Base-by-base conservation (phyloP, 805 yeast genomes). In the Candida suzukii region DNA sequence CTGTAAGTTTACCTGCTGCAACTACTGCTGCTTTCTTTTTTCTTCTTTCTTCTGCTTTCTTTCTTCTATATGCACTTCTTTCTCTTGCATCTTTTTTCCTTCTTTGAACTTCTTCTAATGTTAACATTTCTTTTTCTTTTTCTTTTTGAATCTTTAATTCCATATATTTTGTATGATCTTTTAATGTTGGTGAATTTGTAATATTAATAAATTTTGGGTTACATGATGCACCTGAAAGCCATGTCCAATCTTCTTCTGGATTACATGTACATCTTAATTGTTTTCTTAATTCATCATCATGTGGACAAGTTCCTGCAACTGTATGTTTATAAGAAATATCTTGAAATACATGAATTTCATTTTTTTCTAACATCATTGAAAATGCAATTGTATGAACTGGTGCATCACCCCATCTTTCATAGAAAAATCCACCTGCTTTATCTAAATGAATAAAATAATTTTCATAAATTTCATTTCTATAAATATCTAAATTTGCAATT, bases 341-440 rank as follows among this genome's bases (percentile, higher is more conserved):
- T 43, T 75, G 80, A 58, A 88, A 88, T 63, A 83, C 70, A 55
- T 85, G 93, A 38, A 88, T 67, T 54, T 81, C 68, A 42, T 75
- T 76, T 56, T 71, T 76, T 39, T 80, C 76, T 59, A 85, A 49
- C 40, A 69, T 54, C 30, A 63, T 46, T 10, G 72, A 57, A 1
- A 65, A 65, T 3, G 68, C 74, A 36, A 73, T 62, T 2, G 76
- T 58, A 53, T 72, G 77, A 29, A 73, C 57, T 1, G 78, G 78
- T 7, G 77, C 78, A 52, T 87, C 96, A 14, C 96, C 96, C 95
- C 95, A 88, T 49, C 96, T 71, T 64, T 87, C 93, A 56, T 85
- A 84, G 58, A 76, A 86, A 59, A 86, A 85, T 0, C 95, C 95
- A 41, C 93, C 95, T 5, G 74, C 63, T 26, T 58, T 50, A 57